Evolutionary conservation across 2,329 filamentous ascomycete species (phyloP).

Genomic region (Scorias spongiosa): DNA sequence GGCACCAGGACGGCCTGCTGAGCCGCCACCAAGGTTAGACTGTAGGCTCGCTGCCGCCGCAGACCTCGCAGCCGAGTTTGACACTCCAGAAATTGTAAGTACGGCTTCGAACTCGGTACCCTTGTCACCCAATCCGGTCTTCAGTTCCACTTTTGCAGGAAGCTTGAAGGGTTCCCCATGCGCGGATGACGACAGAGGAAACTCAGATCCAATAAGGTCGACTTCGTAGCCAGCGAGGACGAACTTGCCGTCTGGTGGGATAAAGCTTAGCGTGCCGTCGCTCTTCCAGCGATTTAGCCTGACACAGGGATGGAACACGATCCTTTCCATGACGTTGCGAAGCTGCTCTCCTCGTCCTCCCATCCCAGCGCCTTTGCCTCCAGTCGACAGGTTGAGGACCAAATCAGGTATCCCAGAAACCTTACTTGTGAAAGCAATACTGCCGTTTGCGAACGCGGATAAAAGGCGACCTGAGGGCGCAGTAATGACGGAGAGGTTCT

Average conservation of each 20-base stretch:
- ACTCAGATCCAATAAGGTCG: slow-evolving; percentile 63
- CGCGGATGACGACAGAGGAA: slow-evolving; percentile 8
- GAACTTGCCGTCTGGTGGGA: slow-evolving; percentile 88
- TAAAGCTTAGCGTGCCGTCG: slow-evolving; percentile 80
- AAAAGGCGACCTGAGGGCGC: slow-evolving; percentile 81
- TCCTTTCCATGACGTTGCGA: slow-evolving; percentile 54
- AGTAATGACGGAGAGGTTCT: slow-evolving; percentile 73
- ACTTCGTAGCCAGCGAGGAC: slow-evolving; percentile 90
- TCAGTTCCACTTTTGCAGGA: slow-evolving; percentile 68
- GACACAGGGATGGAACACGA: slow-evolving; percentile 93
- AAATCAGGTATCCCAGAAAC: slow-evolving; percentile 90
- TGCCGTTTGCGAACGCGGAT: slow-evolving; percentile 76
- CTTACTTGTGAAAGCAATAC: slow-evolving; percentile 87
- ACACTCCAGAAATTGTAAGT: slow-evolving; percentile 45
- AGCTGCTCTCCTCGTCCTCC: slow-evolving; percentile 30
- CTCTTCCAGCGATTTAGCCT: slow-evolving; percentile 81
- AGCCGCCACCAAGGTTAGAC: slow-evolving; percentile 16
- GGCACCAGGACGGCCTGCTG: slow-evolving; percentile 6
- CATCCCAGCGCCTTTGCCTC: slow-evolving; percentile 66
- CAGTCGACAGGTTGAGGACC: slow-evolving; percentile 62
- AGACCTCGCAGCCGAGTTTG: slow-evolving; percentile 10
- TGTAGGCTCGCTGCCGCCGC: slow-evolving; percentile 11
- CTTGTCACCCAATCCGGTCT: slow-evolving; percentile 56
- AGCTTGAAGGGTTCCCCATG: slow-evolving; percentile 53
- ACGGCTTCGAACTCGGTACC: slow-evolving; percentile 84